Conservation (phyloP, 208 protist species). For the Leishmania major region DNA sequence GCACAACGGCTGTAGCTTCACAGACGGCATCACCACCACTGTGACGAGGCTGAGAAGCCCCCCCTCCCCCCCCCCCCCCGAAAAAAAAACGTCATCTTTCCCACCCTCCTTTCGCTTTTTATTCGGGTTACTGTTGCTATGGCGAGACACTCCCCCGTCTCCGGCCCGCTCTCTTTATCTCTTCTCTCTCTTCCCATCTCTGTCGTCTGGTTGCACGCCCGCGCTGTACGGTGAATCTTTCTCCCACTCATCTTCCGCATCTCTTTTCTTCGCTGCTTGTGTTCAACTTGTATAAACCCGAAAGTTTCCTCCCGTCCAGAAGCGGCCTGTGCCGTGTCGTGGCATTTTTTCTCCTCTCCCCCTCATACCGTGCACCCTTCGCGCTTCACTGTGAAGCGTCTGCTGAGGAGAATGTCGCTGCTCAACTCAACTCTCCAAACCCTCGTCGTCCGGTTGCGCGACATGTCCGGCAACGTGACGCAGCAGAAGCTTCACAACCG, state of each 20-base stretch:
- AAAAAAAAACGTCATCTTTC: background rate
- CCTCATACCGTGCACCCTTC: background rate
- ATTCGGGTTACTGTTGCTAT: background rate
- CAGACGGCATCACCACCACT: background rate
- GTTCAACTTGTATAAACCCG: background rate
- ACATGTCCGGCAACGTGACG: constrained; percentile 87
- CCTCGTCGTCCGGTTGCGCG: constrained; percentile 76
- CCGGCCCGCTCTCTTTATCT: background rate
- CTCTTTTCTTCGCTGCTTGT: background rate
- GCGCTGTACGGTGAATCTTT: background rate
- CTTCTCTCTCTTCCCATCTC: background rate
- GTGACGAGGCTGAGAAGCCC: background rate
- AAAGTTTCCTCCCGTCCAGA: background rate
- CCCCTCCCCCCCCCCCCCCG: background rate
- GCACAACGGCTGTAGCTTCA: background rate
- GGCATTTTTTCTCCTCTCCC: background rate
- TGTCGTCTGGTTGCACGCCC: background rate
- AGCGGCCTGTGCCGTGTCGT: background rate
- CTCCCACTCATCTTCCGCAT: too few species aligned
- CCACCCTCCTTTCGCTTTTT: background rate
- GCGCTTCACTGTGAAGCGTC: background rate
- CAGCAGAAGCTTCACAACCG: constrained; percentile 91
- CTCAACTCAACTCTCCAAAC: constrained; percentile 88
- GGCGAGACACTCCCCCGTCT: too few species aligned
- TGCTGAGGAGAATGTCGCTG: constrained; percentile 59